Conservation (phyloP, 257 asterid species). For the Anisodus tanguticus region DNA sequence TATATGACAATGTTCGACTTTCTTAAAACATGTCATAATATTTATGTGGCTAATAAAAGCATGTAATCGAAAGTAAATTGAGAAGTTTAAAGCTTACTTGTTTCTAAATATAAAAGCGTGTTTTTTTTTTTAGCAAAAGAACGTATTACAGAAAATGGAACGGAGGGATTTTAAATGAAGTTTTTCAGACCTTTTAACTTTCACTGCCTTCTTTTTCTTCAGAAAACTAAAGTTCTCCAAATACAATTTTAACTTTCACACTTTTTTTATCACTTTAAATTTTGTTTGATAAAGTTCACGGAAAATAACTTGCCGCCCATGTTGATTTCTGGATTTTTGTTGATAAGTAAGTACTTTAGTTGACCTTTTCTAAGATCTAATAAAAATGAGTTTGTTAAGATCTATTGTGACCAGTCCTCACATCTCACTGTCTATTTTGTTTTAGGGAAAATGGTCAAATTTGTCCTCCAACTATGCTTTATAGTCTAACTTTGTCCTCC, state of each 20-base stretch:
- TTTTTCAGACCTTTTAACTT: too few species aligned
- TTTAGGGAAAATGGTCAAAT: not conserved
- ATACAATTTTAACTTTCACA: not conserved
- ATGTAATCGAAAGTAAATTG: too few species aligned
- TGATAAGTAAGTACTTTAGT: not conserved
- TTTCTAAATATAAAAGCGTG: not conserved
- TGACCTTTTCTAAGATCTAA: constrained; percentile 9
- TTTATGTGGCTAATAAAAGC: not conserved
- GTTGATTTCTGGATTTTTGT: not conserved
- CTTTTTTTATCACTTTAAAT: not conserved
- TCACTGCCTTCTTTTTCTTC: not conserved
- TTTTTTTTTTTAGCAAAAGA: too few species aligned
- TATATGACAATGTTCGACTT: not conserved
- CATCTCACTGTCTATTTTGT: not conserved
- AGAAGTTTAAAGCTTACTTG: not conserved
- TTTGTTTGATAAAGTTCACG: not conserved
- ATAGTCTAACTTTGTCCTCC: too few species aligned
- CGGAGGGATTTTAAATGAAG: too few species aligned
- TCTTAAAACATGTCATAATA: not conserved
- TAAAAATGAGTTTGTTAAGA: not conserved
- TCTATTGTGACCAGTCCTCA: not conserved
- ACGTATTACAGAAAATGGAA: too few species aligned
- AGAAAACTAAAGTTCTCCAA: not conserved
- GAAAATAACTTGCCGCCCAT: not conserved
- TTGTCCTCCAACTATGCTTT: too few species aligned